These are phyloP conservation scores for Cystobasidium ongulense DNA, from an alignment of 768 basidiomycete genomes.

Conservation along the genomic window DNA sequence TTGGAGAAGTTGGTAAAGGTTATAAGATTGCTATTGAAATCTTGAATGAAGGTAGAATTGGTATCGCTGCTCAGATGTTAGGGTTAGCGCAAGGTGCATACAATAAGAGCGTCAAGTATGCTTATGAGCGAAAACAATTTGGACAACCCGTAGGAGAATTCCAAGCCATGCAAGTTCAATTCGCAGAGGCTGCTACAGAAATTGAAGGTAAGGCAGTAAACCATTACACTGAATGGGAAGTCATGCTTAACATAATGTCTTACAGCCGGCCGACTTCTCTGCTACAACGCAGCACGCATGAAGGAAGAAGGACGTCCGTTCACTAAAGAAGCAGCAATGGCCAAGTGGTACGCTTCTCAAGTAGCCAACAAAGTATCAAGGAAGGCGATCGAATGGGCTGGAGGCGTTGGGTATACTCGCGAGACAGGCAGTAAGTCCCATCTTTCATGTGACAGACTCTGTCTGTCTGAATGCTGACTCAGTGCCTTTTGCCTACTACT, in stretches of 20 bases:
- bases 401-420: conserved; percentile 76
- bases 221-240: not conserved
- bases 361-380: conserved; percentile 84
- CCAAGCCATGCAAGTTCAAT: conserved; percentile 93
- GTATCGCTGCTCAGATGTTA: conserved; percentile 82
- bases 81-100: conserved; percentile 97
- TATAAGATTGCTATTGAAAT: conserved; percentile 84
- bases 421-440: conserved; percentile 33
- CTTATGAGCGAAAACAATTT: conserved; percentile 88
- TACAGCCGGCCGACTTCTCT: conserved; percentile 77
- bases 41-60: conserved; percentile 66
- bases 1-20: conserved; percentile 59
- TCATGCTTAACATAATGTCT: conserved; percentile 6
- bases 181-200: conserved; percentile 78
- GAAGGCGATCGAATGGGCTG: conserved; percentile 89
- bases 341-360: conserved; percentile 82
- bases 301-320: conserved; percentile 84
- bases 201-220: conserved; percentile 47
- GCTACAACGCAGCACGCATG: conserved; percentile 90
- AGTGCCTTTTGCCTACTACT: not conserved
- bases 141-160: conserved; percentile 87
- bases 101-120: conserved; percentile 87
- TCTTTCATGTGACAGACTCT: not conserved
- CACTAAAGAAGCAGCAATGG: conserved; percentile 94
- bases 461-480: not conserved